Evolutionary conservation across 257 asterid species (phyloP).

Genomic region (Nicotiana noctiflora): DNA sequence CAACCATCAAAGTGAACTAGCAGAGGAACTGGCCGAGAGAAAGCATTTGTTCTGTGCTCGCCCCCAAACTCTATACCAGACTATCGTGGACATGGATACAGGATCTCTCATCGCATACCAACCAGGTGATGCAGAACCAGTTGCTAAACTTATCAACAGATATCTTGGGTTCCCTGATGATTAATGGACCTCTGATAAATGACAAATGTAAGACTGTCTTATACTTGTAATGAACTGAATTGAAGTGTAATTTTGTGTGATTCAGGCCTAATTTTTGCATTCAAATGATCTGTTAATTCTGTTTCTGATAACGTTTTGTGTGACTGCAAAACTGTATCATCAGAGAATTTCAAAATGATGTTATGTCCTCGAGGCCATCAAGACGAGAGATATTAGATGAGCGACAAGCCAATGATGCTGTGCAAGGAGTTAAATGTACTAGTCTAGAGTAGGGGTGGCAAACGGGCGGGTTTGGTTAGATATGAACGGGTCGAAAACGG

Average conservation of each 20-base stretch:
- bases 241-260: not conserved
- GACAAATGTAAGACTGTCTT: not conserved
- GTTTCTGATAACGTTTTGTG: not conserved
- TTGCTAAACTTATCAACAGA: conserved; percentile 50
- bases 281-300: not conserved
- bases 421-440: too few relatives aligned
- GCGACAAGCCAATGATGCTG: too few relatives aligned
- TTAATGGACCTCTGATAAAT: conserved; percentile 3
- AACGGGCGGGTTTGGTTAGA: too few relatives aligned
- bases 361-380: not conserved
- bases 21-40: conserved; percentile 82
- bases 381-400: too few relatives aligned
- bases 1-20: conserved; percentile 90
- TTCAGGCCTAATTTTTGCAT: not conserved
- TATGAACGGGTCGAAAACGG: too few relatives aligned
- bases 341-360: not conserved
- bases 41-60: conserved; percentile 77
- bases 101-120: conserved; percentile 51
- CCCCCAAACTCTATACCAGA: conserved; percentile 57
- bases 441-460: too few relatives aligned
- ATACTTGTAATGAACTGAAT: not conserved
- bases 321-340: not conserved
- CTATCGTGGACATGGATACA: conserved; percentile 46
- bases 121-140: conserved; percentile 83
- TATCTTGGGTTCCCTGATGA: conserved; percentile 57